Evolutionary conservation across 768 basidiomycete species (phyloP).

Genomic region (Leccinum subtestaceum): DNA sequence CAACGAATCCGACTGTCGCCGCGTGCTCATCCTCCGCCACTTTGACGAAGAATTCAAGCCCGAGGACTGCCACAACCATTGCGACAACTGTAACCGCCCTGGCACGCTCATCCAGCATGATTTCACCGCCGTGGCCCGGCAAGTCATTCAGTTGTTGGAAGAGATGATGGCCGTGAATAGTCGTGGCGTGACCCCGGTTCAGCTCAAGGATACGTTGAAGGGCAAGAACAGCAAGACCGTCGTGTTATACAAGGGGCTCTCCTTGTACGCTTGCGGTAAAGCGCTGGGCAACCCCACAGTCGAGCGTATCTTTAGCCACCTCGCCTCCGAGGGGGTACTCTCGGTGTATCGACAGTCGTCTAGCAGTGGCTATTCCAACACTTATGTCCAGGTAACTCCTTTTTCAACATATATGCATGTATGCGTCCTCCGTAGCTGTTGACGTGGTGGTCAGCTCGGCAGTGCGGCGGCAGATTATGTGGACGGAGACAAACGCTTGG

Average conservation of each 20-base stretch:
- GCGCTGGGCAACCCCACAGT: conserved; percentile 48
- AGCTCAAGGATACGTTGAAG: conserved; percentile 62
- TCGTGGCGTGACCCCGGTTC: conserved; percentile 55
- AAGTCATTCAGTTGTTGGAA: conserved; percentile 58
- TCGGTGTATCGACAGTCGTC: conserved; percentile 43
- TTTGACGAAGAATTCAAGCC: conserved; percentile 82
- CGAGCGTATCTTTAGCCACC: conserved; percentile 63
- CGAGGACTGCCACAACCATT: conserved; percentile 60
- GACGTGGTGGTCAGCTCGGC: conserved; percentile 15
- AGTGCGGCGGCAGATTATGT: conserved; percentile 22
- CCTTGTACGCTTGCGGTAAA: conserved; percentile 45
- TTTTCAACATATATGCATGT: background rate
- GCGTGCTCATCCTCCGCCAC: conserved; percentile 82
- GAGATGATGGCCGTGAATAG: conserved; percentile 39
- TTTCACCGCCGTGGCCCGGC: conserved; percentile 55
- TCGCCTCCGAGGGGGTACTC: conserved; percentile 51
- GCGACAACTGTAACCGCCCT: conserved; percentile 77
- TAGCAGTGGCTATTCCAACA: conserved; percentile 45
- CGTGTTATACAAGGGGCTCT: conserved; percentile 45
- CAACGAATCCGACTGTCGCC: conserved; percentile 83
- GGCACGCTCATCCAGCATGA: conserved; percentile 49
- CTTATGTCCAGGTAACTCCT: conserved; percentile 49
- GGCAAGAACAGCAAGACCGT: conserved; percentile 52
- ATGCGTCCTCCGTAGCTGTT: background rate
- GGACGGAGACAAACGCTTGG: conserved; percentile 14